These are phyloP conservation scores for Xylaria sp. DNA, from an alignment of 2,329 filamentous ascomycete genomes.

Conservation along the genomic window DNA sequence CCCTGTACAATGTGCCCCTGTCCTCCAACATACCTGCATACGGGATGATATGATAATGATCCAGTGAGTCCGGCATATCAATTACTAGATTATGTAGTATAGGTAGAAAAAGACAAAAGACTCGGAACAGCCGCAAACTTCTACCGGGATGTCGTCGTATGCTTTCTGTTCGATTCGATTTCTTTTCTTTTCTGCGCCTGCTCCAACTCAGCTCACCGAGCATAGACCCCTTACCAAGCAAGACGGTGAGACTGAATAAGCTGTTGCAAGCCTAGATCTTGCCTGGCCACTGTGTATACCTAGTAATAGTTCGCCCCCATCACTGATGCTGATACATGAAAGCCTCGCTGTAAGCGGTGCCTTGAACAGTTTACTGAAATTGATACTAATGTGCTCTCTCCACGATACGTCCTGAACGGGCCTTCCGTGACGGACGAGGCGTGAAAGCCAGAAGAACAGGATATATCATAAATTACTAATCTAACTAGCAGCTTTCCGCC, in stretches of 20 bases:
- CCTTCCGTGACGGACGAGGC: background rate
- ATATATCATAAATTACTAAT: background rate
- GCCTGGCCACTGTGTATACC: background rate
- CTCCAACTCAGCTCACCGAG: background rate
- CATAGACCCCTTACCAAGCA: background rate
- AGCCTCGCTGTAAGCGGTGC: background rate
- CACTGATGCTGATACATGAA: background rate
- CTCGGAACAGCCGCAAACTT: background rate
- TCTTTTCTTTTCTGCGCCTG: conserved; percentile 6
- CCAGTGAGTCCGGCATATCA: background rate
- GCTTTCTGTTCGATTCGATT: background rate
- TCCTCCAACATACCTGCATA: background rate
- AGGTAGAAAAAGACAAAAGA: background rate
- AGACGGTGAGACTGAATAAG: background rate
- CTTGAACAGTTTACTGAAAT: background rate
- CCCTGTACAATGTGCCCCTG: background rate
- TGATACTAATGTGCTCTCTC: background rate
- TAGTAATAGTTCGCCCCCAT: background rate
- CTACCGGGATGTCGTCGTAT: background rate
- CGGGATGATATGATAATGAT: conserved; percentile 1
- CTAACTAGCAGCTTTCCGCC: no score
- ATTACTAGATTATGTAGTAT: background rate
- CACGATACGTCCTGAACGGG: background rate
- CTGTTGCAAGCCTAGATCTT: background rate
- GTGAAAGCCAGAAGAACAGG: no score